A percentile compares a stretch with the other conserved stretches of the same genome.
Evolutionary conservation across 345 rosid genomes (phyloP).

Genomic region (Stellera chamaejasme): DNA sequence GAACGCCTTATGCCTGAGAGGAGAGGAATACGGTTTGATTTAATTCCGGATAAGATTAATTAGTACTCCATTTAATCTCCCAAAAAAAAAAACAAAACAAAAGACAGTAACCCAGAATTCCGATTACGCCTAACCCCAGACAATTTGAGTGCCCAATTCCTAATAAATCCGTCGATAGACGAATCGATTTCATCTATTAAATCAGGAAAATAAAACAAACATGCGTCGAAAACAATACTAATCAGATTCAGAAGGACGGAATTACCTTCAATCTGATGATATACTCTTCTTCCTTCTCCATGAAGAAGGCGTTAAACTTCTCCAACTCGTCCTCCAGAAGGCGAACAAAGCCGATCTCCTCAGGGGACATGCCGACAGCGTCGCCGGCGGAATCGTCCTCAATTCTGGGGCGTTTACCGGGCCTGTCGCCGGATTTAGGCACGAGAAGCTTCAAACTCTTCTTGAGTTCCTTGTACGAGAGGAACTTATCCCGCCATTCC

Average conservation of each 20-base stretch:
- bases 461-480: conserved; percentile 93
- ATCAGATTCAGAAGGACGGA: not conserved
- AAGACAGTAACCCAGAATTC: no score
- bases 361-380: conserved; percentile 39
- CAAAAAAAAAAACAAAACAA: no score
- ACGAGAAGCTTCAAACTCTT: conserved; percentile 70
- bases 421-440: conserved; percentile 39
- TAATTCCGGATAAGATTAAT: no score
- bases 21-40: no score
- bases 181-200: no score
- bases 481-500: conserved; percentile 92
- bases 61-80: no score
- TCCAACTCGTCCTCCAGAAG: conserved; percentile 79
- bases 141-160: no score
- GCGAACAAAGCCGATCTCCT: conserved; percentile 61
- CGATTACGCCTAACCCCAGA: no score
- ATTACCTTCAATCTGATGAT: conserved; percentile 84
- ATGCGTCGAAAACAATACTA: no score
- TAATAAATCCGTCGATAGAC: no score
- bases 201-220: not conserved
- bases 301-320: conserved; percentile 85
- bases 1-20: no score
- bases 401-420: conserved; percentile 43
- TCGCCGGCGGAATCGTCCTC: conserved; percentile 14
- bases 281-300: conserved; percentile 95